These are phyloP conservation scores for Colletotrichum euphorbiae DNA, from an alignment of 2,329 filamentous ascomycete genomes.

Conservation along the genomic window DNA sequence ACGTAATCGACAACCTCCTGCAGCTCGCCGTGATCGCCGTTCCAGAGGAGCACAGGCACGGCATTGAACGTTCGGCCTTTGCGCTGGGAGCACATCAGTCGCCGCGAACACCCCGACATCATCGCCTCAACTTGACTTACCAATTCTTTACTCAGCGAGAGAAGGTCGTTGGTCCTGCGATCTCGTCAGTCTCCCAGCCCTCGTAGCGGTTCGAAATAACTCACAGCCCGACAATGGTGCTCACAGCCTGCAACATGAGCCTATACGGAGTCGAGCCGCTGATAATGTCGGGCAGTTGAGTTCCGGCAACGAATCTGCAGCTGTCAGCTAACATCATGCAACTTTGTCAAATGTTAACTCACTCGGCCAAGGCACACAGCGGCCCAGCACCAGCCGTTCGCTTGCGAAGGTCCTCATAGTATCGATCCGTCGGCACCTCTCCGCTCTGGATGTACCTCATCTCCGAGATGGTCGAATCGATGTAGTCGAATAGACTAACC, in stretches of 20 bases:
- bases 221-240: conserved; percentile 33
- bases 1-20: conserved; percentile 19
- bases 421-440: conserved; percentile 22
- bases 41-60: conserved; percentile 32
- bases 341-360: neutral
- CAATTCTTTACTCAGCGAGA: conserved; percentile 35
- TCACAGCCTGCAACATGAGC: conserved; percentile 27
- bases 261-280: conserved; percentile 10
- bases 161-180: conserved; percentile 36
- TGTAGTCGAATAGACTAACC: conserved; percentile 31
- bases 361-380: conserved; percentile 35
- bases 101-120: too few relatives aligned
- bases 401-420: conserved; percentile 28
- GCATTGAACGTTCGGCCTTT: conserved; percentile 25
- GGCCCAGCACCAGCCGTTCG: conserved; percentile 34
- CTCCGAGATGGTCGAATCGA: conserved; percentile 32
- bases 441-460: conserved; percentile 27
- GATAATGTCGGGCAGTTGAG: conserved; percentile 8
- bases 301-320: conserved; percentile 29
- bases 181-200: neutral
- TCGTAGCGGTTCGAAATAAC: neutral
- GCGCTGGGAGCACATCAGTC: conserved; percentile 15
- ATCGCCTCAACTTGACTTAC: neutral
- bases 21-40: conserved; percentile 15
- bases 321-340: conserved; percentile 7